Conservation (phyloP, 2,329 filamentous ascomycete species). For the Aspergillus uvarum region DNA sequence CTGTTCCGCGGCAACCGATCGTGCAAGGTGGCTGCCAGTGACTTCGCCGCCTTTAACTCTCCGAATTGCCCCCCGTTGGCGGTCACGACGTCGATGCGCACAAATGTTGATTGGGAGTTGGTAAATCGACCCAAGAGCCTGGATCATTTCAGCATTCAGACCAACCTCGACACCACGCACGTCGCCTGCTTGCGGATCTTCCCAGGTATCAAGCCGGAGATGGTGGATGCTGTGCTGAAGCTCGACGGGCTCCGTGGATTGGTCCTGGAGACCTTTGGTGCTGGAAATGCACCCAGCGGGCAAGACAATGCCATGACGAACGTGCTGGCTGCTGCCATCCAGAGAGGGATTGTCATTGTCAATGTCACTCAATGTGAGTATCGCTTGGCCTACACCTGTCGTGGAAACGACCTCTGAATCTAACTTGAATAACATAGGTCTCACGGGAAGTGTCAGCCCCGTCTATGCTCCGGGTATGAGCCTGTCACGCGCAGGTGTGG, state of each 20-base stretch:
- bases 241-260: slow-evolving; percentile 76
- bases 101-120: slow-evolving; percentile 76
- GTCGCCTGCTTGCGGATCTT: slow-evolving; percentile 89
- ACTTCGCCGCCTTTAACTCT: slow-evolving; percentile 82
- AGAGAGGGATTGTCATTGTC: slow-evolving; percentile 79
- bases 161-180: slow-evolving; percentile 78
- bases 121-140: slow-evolving; percentile 73
- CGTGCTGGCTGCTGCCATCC: slow-evolving; percentile 73
- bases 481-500: slow-evolving; percentile 78
- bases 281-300: slow-evolving; percentile 85
- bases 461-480: slow-evolving; percentile 77
- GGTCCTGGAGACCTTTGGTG: slow-evolving; percentile 88
- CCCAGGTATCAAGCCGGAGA: slow-evolving; percentile 88
- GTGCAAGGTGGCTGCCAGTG: slow-evolving; percentile 82
- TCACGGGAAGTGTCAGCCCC: slow-evolving; percentile 70
- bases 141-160: slow-evolving; percentile 71
- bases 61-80: slow-evolving; percentile 85
- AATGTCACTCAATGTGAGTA: slow-evolving; percentile 84
- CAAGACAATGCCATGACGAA: slow-evolving; percentile 75
- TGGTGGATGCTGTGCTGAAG: slow-evolving; percentile 80
- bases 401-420: slow-evolving; percentile 30
- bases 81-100: slow-evolving; percentile 75
- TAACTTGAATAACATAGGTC: slow-evolving; percentile 33
- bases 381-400: slow-evolving; percentile 35
- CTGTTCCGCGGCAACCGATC: slow-evolving; percentile 85